phyloP scores from a whole-genome alignment of 129 eudicot genomes.

The Lonicera japonica region DNA sequence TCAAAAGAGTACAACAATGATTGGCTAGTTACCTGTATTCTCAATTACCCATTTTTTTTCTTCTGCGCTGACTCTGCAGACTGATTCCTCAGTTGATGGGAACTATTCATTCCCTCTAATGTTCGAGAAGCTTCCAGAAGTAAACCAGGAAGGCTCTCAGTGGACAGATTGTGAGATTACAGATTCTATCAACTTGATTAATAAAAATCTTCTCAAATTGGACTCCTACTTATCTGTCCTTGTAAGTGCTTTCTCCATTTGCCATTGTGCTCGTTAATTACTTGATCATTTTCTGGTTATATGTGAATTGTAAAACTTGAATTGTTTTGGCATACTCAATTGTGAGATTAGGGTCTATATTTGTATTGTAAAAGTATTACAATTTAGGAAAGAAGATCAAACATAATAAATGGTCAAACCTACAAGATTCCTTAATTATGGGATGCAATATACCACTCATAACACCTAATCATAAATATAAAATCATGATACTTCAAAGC shows the following conservation, averaged over 20 bases:
- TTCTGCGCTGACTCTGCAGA: constrained; percentile 40
- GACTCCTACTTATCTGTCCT: constrained; percentile 61
- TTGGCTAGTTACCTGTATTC: constrained; percentile 1
- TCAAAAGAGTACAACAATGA: background rate
- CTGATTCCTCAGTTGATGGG: constrained; percentile 72
- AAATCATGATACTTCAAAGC: no score
- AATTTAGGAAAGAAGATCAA: no score
- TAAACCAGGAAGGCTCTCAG: constrained; percentile 75
- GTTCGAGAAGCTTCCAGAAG: constrained; percentile 72
- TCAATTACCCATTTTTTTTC: constrained; percentile 7
- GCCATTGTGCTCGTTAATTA: background rate
- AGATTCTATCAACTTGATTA: constrained; percentile 64
- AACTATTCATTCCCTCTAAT: constrained; percentile 64
- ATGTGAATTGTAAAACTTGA: background rate
- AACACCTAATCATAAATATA: no score
- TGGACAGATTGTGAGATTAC: constrained; percentile 74
- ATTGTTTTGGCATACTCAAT: no score
- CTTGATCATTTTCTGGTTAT: background rate
- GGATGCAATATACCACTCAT: no score
- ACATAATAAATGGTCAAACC: no score
- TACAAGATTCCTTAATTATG: background rate
- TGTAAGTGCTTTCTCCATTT: constrained; percentile 37
- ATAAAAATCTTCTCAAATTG: constrained; percentile 66
- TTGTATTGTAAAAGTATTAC: no score
- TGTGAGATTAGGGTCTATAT: no score